These are phyloP conservation scores for Hirsutella minnesotensis DNA, from an alignment of 2,329 filamentous ascomycete species.

Conservation along the genomic window DNA sequence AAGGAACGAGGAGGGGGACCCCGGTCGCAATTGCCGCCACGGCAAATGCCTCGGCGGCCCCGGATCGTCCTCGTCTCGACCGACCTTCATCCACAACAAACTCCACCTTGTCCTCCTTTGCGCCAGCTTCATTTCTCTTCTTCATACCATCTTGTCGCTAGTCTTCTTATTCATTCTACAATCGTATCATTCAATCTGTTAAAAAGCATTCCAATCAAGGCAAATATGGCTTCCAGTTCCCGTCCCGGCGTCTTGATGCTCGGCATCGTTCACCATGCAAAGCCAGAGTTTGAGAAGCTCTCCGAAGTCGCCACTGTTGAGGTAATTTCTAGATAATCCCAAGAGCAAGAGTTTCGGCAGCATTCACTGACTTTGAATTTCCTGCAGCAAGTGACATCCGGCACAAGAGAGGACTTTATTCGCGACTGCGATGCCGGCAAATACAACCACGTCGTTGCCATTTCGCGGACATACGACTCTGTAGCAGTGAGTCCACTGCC, in stretches of 20 bases:
- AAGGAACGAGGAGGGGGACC: too few species aligned
- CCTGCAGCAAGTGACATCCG: conserved; percentile 6
- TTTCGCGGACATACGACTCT: conserved; percentile 42
- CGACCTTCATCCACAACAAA: neutral
- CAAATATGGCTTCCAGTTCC: neutral
- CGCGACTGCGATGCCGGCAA: conserved; percentile 43
- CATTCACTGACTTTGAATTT: too few species aligned
- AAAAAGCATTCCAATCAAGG: neutral
- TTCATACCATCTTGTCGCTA: too few species aligned
- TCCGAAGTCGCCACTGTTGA: conserved; percentile 7
- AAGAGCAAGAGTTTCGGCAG: too few species aligned
- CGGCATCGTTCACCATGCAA: conserved; percentile 8
- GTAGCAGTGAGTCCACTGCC: conserved; percentile 1
- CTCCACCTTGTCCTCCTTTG: too few species aligned
- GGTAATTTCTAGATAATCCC: conserved; percentile 4
- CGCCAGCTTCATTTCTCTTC: too few species aligned
- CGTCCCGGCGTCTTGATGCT: conserved; percentile 9
- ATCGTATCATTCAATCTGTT: neutral
- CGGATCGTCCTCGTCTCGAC: too few species aligned
- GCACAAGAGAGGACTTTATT: conserved; percentile 8
- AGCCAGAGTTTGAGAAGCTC: conserved; percentile 8
- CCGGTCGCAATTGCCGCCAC: too few species aligned
- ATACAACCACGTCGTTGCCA: conserved; percentile 43
- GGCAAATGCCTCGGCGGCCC: too few species aligned
- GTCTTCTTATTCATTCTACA: neutral